phyloP scores from a whole-genome alignment of 202 grass and related monocot species.

The Sporobolus alterniflorus region DNA sequence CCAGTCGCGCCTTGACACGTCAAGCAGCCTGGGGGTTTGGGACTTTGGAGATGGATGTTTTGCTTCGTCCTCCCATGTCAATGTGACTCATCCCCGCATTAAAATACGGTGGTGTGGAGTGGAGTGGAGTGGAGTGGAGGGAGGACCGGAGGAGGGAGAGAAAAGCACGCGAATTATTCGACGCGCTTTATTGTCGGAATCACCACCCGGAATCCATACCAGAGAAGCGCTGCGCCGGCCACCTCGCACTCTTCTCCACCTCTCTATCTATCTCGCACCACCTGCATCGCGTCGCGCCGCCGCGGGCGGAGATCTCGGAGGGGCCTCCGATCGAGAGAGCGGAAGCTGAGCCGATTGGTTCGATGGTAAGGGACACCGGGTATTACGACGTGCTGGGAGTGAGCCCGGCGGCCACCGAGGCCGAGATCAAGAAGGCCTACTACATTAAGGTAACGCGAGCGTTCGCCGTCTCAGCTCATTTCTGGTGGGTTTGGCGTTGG shows the following conservation, averaged over 20 bases:
- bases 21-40: neutral
- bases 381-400: slow-evolving; percentile 98
- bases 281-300: neutral
- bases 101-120: slow-evolving; percentile 27
- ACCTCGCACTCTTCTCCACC: neutral
- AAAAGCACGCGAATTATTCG: slow-evolving; percentile 50
- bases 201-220: slow-evolving; percentile 27
- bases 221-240: slow-evolving; percentile 33
- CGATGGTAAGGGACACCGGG: slow-evolving; percentile 85
- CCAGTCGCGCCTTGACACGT: slow-evolving; percentile 1
- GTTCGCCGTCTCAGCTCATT: neutral
- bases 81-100: slow-evolving; percentile 57
- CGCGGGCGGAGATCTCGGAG: slow-evolving; percentile 7
- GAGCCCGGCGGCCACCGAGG: slow-evolving; percentile 72
- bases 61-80: slow-evolving; percentile 26
- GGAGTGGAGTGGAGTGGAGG: too few species aligned
- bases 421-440: slow-evolving; percentile 96
- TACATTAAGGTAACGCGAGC: slow-evolving; percentile 69
- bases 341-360: neutral
- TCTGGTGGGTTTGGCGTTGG: neutral
- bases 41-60: neutral
- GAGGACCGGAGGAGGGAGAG: too few species aligned
- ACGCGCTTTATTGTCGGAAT: slow-evolving; percentile 46
- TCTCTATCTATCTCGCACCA: neutral
- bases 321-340: neutral